Evolutionary conservation across 495 filamentous ascomycete species (phyloP).

Genomic region (Xylaria intraflava): DNA sequence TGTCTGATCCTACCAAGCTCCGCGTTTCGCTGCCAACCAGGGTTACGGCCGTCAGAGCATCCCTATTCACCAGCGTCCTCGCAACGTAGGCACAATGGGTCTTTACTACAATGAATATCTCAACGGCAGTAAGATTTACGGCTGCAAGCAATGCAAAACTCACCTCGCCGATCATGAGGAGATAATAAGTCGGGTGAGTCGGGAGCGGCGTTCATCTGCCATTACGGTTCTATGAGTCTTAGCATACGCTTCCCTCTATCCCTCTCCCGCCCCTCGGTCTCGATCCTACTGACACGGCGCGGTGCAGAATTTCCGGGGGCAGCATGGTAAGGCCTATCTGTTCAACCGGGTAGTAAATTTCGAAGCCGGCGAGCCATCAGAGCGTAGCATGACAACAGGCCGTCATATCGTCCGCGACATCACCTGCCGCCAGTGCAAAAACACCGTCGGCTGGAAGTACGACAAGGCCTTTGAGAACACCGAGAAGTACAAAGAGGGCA

Average conservation of each 20-base stretch:
- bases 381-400: slow-evolving; percentile 99
- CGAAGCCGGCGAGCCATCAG: slow-evolving; percentile 66
- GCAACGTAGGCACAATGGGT: slow-evolving; percentile 56
- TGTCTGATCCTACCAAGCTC: too few species aligned
- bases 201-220: slow-evolving; percentile 18
- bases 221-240: too few species aligned
- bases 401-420: slow-evolving; percentile 92
- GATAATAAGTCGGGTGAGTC: slow-evolving; percentile 79
- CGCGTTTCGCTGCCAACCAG: too few species aligned
- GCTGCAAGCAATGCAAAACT: slow-evolving; percentile 92
- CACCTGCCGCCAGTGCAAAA: slow-evolving; percentile 76
- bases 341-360: slow-evolving; percentile 94
- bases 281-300: neutral
- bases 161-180: slow-evolving; percentile 93
- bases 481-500: slow-evolving; percentile 98
- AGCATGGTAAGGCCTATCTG: slow-evolving; percentile 96
- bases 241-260: neutral
- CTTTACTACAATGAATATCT: slow-evolving; percentile 95
- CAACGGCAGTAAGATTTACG: slow-evolving; percentile 82
- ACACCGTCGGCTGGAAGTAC: slow-evolving; percentile 97
- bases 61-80: neutral
- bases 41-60: too few species aligned
- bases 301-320: slow-evolving; percentile 88
- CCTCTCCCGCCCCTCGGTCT: neutral
- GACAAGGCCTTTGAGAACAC: slow-evolving; percentile 86